These are phyloP conservation scores for Tricholoma sp. DNA, from an alignment of 768 basidiomycete species.

Conservation along the genomic window DNA sequence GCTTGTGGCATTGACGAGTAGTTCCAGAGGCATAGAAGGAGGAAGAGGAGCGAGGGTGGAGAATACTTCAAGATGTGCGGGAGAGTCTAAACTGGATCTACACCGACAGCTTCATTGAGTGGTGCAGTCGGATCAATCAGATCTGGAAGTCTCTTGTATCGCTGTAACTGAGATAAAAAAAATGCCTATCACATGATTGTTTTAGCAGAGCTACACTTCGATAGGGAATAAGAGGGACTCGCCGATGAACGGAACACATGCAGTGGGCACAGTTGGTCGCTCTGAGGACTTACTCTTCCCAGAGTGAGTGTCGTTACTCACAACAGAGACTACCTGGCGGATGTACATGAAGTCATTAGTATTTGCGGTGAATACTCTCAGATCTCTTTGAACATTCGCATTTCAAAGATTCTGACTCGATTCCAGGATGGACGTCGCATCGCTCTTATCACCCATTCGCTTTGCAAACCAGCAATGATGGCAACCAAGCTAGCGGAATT, in stretches of 20 bases:
- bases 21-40: slow-evolving; percentile 73
- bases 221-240: slow-evolving; percentile 15
- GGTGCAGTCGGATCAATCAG: slow-evolving; percentile 82
- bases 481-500: slow-evolving; percentile 80
- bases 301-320: slow-evolving; percentile 38
- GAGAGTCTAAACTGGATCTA: slow-evolving; percentile 62
- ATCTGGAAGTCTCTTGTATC: slow-evolving; percentile 65
- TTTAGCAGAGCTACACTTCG: background rate
- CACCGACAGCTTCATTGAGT: slow-evolving; percentile 55
- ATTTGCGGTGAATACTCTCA: slow-evolving; percentile 60
- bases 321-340: slow-evolving; percentile 56
- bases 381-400: slow-evolving; percentile 65
- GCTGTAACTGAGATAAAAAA: slow-evolving; percentile 71
- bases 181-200: slow-evolving; percentile 41
- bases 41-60: slow-evolving; percentile 67
- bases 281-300: slow-evolving; percentile 36
- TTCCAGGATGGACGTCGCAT: slow-evolving; percentile 62
- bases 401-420: slow-evolving; percentile 65
- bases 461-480: slow-evolving; percentile 71
- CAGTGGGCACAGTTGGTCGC: slow-evolving; percentile 34
- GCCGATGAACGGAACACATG: slow-evolving; percentile 86
- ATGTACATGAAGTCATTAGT: slow-evolving; percentile 73
- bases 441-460: slow-evolving; percentile 60
- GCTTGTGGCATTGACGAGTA: slow-evolving; percentile 85
- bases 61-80: slow-evolving; percentile 77